Evolutionary conservation across 2,329 filamentous ascomycete species (phyloP).

Genomic region (Sporothrix variecibatus): DNA sequence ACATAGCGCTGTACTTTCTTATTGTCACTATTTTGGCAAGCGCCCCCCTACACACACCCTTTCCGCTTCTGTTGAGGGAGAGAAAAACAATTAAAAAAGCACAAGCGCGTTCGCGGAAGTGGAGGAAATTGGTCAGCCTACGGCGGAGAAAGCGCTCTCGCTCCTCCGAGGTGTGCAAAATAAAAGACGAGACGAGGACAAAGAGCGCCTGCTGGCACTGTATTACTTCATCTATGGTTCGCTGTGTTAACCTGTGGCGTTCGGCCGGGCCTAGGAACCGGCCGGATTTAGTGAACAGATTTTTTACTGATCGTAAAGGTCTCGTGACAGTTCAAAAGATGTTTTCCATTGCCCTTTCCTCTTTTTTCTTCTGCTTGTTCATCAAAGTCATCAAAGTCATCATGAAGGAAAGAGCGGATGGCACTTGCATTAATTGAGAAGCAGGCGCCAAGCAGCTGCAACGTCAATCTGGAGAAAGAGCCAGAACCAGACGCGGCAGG

Average conservation of each 20-base stretch:
- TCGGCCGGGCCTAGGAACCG: conserved; percentile 2
- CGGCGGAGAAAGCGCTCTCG: background rate
- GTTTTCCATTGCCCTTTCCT: background rate
- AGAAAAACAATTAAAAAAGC: background rate
- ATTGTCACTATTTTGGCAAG: conserved; percentile 11
- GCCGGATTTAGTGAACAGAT: background rate
- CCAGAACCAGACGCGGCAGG: background rate
- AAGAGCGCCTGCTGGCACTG: background rate
- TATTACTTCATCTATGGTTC: background rate
- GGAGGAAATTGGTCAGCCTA: conserved; percentile 19
- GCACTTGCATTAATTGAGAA: background rate
- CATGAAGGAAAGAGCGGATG: background rate
- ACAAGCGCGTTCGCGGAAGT: conserved; percentile 15
- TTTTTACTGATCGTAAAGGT: background rate
- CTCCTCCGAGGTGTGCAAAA: background rate
- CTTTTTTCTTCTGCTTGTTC: background rate
- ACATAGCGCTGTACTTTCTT: background rate
- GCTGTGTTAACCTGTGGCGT: background rate
- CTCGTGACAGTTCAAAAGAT: background rate
- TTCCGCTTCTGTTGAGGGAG: background rate
- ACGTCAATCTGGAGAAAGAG: background rate
- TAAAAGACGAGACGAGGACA: background rate
- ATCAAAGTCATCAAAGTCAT: background rate
- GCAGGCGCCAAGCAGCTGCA: background rate
- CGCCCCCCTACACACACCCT: background rate